Percentiles rank a stretch among this genome's conserved stretches.
These are phyloP conservation scores for Sporisorium scitamineum DNA, from an alignment of 1,284 basidiomycete genomes.

Conservation along the genomic window DNA sequence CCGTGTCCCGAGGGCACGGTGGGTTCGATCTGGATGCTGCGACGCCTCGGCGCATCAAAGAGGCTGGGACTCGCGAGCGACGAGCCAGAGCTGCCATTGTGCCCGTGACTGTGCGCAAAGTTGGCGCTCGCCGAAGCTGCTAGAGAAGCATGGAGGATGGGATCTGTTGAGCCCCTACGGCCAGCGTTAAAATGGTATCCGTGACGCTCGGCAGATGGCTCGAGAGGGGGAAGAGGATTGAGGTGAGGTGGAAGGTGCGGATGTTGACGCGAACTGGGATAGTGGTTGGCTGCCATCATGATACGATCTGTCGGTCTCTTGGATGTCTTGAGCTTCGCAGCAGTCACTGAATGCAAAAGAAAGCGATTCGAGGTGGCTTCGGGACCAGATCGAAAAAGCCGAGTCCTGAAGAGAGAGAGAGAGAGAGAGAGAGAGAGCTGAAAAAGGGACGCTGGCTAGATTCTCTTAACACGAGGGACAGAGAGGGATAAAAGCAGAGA, in stretches of 20 bases:
- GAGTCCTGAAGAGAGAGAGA: not conserved
- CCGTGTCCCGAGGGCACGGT: slow-evolving; percentile 43
- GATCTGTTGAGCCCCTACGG: slow-evolving; percentile 54
- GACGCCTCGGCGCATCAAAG: slow-evolving; percentile 44
- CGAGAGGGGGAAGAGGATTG: slow-evolving; percentile 51
- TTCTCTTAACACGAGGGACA: not conserved
- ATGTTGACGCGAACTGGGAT: slow-evolving; percentile 47
- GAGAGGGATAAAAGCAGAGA: not conserved
- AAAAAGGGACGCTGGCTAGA: not conserved
- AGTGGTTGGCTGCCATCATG: slow-evolving; percentile 56
- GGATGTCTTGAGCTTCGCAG: not conserved
- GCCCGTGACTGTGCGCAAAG: slow-evolving; percentile 38
- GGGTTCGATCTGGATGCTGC: slow-evolving; percentile 54
- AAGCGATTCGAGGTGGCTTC: not conserved
- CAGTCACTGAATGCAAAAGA: not conserved
- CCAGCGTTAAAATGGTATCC: slow-evolving; percentile 30
- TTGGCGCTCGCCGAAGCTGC: slow-evolving; percentile 50
- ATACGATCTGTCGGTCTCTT: slow-evolving; percentile 4
- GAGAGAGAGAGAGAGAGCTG: not conserved
- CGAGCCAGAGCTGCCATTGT: slow-evolving; percentile 34
- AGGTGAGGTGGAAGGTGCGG: slow-evolving; percentile 50
- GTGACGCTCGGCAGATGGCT: slow-evolving; percentile 49
- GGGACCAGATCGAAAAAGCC: not conserved
- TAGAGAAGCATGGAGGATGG: slow-evolving; percentile 53
- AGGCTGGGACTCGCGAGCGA: slow-evolving; percentile 40